These are phyloP conservation scores for Talaromyces sp. DNA, from an alignment of 2,329 filamentous ascomycete genomes.

Conservation along the genomic window DNA sequence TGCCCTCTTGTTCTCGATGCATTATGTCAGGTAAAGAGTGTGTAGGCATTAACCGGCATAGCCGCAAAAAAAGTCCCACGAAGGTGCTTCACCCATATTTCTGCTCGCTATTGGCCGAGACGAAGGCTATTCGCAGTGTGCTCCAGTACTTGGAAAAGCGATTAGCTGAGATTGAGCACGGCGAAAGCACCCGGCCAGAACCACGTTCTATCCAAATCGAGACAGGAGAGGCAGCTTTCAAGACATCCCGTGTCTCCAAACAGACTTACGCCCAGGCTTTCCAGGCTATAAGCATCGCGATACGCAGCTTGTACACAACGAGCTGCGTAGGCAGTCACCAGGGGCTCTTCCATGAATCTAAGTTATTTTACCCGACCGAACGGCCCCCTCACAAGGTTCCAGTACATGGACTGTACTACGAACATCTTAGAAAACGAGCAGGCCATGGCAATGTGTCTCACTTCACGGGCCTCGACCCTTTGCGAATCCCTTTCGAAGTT, in stretches of 20 bases:
- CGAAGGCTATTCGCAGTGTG: slow-evolving; percentile 1
- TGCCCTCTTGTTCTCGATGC: slow-evolving; percentile 4
- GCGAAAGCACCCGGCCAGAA: neutral
- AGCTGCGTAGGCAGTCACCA: slow-evolving; percentile 1
- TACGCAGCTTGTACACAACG: slow-evolving; percentile 3
- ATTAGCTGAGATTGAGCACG: slow-evolving; percentile 3
- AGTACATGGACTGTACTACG: slow-evolving; percentile 1
- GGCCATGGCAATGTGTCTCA: slow-evolving; percentile 1
- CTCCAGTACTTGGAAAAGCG: slow-evolving; percentile 3
- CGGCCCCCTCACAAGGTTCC: slow-evolving; percentile 1
- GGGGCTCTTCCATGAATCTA: slow-evolving; percentile 1
- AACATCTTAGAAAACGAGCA: slow-evolving; percentile 3
- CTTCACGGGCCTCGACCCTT: neutral
- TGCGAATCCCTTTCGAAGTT: slow-evolving; percentile 3
- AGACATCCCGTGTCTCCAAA: neutral
- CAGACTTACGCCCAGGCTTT: neutral
- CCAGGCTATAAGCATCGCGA: slow-evolving; percentile 1
- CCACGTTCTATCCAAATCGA: neutral
- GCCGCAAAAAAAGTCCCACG: slow-evolving; percentile 1
- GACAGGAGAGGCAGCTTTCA: neutral
- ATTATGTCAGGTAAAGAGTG: neutral
- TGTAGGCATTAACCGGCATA: slow-evolving; percentile 3
- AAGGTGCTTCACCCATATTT: slow-evolving; percentile 2
- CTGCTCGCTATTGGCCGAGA: neutral
- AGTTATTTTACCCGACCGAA: slow-evolving; percentile 4